A percentile compares a stretch with the other conserved stretches of the same genome.
These are phyloP conservation scores for Mucor sp. DNA, from an alignment of 371 early-diverging fungal genomes.

Conservation along the genomic window DNA sequence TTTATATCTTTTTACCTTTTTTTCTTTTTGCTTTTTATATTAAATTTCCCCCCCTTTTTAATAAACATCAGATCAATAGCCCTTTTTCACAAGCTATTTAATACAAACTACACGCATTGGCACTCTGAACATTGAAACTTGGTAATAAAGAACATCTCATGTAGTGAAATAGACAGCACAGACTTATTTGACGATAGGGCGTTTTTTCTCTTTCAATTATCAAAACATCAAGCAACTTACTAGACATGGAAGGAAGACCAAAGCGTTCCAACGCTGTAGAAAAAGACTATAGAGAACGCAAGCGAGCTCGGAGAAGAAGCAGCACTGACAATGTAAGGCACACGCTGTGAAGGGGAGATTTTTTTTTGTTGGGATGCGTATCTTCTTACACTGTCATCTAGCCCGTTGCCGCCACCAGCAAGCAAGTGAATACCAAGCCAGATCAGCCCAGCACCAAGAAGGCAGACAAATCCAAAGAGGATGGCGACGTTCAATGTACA, in stretches of 20 bases:
- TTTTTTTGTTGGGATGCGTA: background rate
- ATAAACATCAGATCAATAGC: background rate
- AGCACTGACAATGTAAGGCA: conserved; percentile 18
- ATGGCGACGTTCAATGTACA: background rate
- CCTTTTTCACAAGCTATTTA: no score
- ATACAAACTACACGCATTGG: background rate
- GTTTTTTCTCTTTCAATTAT: background rate
- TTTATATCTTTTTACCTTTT: background rate
- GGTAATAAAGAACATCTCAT: no score
- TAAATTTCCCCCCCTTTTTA: background rate
- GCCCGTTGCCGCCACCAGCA: conserved; percentile 1
- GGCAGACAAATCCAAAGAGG: background rate
- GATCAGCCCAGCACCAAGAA: background rate
- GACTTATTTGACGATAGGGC: background rate
- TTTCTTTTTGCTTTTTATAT: background rate
- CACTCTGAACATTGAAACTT: background rate
- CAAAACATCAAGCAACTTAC: background rate
- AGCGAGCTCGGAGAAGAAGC: conserved; percentile 23
- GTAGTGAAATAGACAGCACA: no score
- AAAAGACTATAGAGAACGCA: conserved; percentile 36
- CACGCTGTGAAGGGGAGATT: background rate
- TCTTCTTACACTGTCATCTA: background rate
- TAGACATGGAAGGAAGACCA: conserved; percentile 25
- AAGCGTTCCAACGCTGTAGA: conserved; percentile 29
- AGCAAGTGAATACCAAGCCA: background rate